Evolutionary conservation across 768 basidiomycete species (phyloP).

Genomic region (Rubroboletus satanas): DNA sequence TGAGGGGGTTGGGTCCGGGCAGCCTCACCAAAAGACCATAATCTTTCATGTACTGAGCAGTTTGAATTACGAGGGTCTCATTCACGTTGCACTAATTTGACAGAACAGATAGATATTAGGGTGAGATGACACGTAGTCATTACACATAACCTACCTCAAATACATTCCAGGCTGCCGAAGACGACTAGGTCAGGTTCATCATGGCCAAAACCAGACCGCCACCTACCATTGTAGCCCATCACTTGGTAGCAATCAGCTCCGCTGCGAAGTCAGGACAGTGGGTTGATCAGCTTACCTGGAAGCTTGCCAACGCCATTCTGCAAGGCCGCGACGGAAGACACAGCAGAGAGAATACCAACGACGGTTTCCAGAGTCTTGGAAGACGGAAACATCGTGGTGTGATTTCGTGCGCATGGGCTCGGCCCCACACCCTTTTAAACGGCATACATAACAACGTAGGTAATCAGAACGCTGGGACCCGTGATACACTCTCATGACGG

Average conservation of each 20-base stretch:
- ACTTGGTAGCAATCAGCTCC: constrained; percentile 17
- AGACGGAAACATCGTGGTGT: constrained; percentile 10
- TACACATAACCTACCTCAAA: constrained; percentile 44
- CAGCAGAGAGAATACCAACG: constrained; percentile 12
- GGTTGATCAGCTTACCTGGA: constrained; percentile 21
- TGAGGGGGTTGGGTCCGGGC: neutral
- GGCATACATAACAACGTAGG: neutral
- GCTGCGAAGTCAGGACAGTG: neutral
- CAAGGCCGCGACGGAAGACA: constrained; percentile 16
- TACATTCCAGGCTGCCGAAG: constrained; percentile 57
- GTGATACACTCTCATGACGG: neutral
- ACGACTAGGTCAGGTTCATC: constrained; percentile 3
- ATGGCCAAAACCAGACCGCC: neutral
- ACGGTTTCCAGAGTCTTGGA: constrained; percentile 2
- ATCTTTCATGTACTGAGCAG: constrained; percentile 47
- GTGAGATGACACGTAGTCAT: neutral
- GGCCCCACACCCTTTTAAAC: constrained; percentile 11
- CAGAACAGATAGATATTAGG: neutral
- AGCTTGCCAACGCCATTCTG: constrained; percentile 31
- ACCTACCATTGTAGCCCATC: constrained; percentile 32
- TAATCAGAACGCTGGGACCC: constrained; percentile 1
- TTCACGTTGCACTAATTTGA: constrained; percentile 51
- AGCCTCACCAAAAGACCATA: constrained; percentile 46
- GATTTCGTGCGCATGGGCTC: neutral
- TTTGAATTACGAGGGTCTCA: constrained; percentile 47